phyloP scores from a whole-genome alignment of 2,329 filamentous ascomycete species.

The Fusarium sp. region DNA sequence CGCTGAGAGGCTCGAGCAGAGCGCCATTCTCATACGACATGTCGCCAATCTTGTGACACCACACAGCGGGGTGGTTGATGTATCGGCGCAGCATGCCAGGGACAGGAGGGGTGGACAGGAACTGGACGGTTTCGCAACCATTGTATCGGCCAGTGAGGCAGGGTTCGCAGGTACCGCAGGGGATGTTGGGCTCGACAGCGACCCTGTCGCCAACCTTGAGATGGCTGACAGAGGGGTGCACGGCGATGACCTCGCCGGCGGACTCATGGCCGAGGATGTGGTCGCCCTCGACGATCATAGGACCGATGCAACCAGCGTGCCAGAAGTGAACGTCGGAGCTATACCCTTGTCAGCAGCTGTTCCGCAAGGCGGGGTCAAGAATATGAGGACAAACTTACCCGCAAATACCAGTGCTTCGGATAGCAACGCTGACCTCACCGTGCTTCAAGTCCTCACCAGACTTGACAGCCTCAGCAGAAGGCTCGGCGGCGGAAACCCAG shows the following conservation, averaged over 20 bases:
- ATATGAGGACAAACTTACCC: conserved; percentile 65
- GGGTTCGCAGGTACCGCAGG: conserved; percentile 89
- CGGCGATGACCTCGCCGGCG: conserved; percentile 83
- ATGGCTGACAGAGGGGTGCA: conserved; percentile 80
- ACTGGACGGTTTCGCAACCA: conserved; percentile 85
- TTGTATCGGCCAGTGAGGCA: conserved; percentile 96
- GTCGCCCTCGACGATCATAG: conserved; percentile 89
- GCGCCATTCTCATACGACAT: conserved; percentile 94
- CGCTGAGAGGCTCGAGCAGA: conserved; percentile 88
- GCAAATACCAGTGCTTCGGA: conserved; percentile 96
- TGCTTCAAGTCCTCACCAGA: conserved; percentile 74
- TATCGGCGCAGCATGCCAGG: conserved; percentile 89
- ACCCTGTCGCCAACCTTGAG: conserved; percentile 90
- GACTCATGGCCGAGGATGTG: conserved; percentile 97
- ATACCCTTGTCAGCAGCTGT: conserved; percentile 24
- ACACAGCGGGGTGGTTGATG: conserved; percentile 91
- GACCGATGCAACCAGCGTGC: conserved; percentile 93
- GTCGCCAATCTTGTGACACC: conserved; percentile 95
- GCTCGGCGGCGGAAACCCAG: conserved; percentile 84
- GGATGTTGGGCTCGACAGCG: conserved; percentile 92
- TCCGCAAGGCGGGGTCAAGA: conserved; percentile 14
- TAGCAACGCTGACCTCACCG: conserved; percentile 87
- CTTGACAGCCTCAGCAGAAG: conserved; percentile 78
- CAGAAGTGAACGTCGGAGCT: conserved; percentile 97
- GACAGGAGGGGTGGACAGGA: conserved; percentile 91